Evolutionary conservation across 768 basidiomycete genomes (phyloP).

Genomic region (Macrolepiota albuminosa): DNA sequence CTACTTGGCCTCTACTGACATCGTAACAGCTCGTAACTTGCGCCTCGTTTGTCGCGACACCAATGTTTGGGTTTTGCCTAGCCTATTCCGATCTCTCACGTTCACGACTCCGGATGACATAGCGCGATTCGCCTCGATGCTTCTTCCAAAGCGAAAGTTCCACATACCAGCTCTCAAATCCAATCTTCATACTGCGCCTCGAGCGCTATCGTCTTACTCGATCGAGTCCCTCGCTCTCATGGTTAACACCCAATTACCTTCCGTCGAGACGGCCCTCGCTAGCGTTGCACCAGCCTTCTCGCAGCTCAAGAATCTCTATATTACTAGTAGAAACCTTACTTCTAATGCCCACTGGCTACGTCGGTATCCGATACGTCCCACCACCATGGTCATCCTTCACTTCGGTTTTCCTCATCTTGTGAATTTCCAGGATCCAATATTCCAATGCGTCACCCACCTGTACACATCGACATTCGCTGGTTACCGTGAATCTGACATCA

Average conservation of each 20-base stretch:
- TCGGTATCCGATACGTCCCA: constrained; percentile 24
- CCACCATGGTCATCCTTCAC: constrained; percentile 26
- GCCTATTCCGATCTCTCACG: constrained; percentile 26
- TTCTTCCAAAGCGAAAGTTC: constrained; percentile 24
- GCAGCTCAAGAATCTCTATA: constrained; percentile 26
- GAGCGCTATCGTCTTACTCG: constrained; percentile 26
- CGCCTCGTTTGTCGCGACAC: constrained; percentile 29
- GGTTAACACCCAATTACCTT: constrained; percentile 26
- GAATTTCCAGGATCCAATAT: constrained; percentile 30
- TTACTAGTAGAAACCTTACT: constrained; percentile 27
- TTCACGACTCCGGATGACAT: constrained; percentile 24
- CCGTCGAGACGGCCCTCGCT: constrained; percentile 27
- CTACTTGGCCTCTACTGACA: constrained; percentile 20
- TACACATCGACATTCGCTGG: constrained; percentile 28
- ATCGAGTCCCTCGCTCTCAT: constrained; percentile 28
- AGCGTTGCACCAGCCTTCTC: constrained; percentile 27
- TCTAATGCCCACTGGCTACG: constrained; percentile 32
- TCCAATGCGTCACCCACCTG: constrained; percentile 28
- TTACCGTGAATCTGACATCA: constrained; percentile 25
- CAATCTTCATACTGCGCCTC: constrained; percentile 22
- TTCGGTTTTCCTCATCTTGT: constrained; percentile 28
- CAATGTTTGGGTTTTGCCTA: constrained; percentile 30
- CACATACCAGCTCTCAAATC: constrained; percentile 24
- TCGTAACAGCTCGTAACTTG: constrained; percentile 21
- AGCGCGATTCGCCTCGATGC: constrained; percentile 23